phyloP scores from a whole-genome alignment of 1,139 yeast genomes.

The Meyerozyma elateridarum region DNA sequence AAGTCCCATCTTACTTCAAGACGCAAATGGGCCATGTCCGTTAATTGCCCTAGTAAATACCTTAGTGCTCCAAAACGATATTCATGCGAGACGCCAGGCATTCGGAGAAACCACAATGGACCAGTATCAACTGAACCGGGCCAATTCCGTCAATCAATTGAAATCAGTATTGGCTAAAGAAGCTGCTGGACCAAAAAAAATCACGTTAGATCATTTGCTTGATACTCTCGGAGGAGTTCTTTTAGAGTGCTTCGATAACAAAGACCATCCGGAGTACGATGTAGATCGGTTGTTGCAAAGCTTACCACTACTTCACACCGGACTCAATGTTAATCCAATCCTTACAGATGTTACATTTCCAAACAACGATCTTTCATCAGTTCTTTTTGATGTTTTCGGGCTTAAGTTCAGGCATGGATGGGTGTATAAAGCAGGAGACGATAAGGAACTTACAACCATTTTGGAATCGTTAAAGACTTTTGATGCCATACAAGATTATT shows the following conservation, averaged over 20 bases:
- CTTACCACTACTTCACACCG: slow-evolving; percentile 66
- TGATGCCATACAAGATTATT: slow-evolving; percentile 43
- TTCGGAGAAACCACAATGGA: not conserved
- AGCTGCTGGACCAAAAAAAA: slow-evolving; percentile 16
- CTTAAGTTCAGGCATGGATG: slow-evolving; percentile 49
- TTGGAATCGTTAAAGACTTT: slow-evolving; percentile 32
- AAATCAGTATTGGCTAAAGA: slow-evolving; percentile 22
- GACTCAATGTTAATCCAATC: slow-evolving; percentile 69
- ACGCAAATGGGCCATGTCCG: slow-evolving; percentile 86
- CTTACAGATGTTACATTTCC: slow-evolving; percentile 59
- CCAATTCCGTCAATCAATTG: slow-evolving; percentile 15
- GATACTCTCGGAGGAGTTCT: slow-evolving; percentile 6
- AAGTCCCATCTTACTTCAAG: slow-evolving; percentile 71
- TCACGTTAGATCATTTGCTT: slow-evolving; percentile 31
- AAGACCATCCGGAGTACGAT: slow-evolving; percentile 12
- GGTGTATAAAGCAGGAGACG: slow-evolving; percentile 30
- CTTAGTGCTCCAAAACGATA: slow-evolving; percentile 45
- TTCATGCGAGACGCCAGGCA: slow-evolving; percentile 13
- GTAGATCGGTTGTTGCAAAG: slow-evolving; percentile 38
- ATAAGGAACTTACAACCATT: slow-evolving; percentile 17
- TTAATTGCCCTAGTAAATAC: slow-evolving; percentile 77
- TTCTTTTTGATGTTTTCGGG: slow-evolving; percentile 36
- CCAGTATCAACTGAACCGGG: not conserved
- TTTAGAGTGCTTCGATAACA: not conserved
- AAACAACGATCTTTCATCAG: slow-evolving; percentile 29